phyloP scores from a whole-genome alignment of 2,329 filamentous ascomycete genomes.

The Penicillium freii region DNA sequence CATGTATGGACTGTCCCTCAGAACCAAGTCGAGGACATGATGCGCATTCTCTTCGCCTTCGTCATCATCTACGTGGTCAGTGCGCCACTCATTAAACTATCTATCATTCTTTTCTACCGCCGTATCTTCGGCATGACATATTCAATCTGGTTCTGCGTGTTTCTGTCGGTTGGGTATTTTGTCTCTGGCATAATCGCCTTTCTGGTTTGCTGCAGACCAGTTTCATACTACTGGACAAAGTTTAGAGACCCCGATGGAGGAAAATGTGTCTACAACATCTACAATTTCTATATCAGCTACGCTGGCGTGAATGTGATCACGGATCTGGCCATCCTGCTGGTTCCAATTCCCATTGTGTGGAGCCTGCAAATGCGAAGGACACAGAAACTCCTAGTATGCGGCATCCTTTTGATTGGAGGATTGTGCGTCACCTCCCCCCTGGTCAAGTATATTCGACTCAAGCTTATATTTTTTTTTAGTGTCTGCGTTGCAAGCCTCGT shows the following conservation, averaged over 20 bases:
- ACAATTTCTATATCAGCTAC: background rate
- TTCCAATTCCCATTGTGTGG: background rate
- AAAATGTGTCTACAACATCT: background rate
- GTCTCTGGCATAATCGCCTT: background rate
- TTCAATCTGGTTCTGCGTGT: background rate
- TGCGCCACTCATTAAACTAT: background rate
- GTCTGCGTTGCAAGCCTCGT: background rate
- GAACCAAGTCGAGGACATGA: background rate
- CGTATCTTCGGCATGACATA: background rate
- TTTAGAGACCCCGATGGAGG: background rate
- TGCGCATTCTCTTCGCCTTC: background rate
- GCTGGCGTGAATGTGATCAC: background rate
- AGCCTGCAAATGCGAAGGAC: background rate
- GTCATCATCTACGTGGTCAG: background rate
- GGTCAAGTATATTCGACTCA: background rate
- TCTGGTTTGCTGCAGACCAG: background rate
- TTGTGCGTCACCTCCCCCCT: background rate
- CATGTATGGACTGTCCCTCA: background rate
- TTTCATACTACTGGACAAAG: background rate
- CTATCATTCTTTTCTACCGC: background rate
- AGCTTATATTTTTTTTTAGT: background rate
- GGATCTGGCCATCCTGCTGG: background rate
- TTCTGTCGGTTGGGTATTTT: background rate
- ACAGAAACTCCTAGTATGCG: background rate
- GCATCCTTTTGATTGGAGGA: background rate